Conservation (phyloP, 1,284 basidiomycete genomes). For the Rhodotorula mucilaginosa region DNA sequence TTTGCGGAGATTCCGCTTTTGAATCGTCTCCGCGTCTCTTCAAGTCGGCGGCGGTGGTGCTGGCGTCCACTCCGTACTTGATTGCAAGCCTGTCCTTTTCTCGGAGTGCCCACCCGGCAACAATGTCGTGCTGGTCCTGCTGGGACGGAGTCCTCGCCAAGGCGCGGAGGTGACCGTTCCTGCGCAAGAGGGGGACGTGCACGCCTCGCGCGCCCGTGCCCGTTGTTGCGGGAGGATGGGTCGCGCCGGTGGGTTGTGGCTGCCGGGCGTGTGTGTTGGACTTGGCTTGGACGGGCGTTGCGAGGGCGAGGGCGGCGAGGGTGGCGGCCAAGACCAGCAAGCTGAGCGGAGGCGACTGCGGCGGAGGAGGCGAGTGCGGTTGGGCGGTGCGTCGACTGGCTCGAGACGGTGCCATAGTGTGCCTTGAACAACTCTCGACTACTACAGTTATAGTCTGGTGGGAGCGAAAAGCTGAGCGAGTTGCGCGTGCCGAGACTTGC, state of each 20-base stretch:
- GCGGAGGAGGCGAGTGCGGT: background rate
- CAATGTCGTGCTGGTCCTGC: slow-evolving; percentile 5
- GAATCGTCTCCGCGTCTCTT: background rate
- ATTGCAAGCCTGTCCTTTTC: slow-evolving; percentile 33
- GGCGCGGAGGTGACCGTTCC: slow-evolving; percentile 15
- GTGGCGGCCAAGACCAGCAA: background rate
- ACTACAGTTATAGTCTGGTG: too few relatives aligned
- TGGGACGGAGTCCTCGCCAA: slow-evolving; percentile 3
- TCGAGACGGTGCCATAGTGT: background rate
- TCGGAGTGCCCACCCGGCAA: slow-evolving; percentile 38
- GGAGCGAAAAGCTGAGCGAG: background rate
- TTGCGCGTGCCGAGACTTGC: background rate
- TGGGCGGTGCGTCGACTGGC: background rate
- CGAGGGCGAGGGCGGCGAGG: background rate
- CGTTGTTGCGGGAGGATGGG: background rate
- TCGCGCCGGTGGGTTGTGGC: background rate
- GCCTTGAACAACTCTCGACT: too few relatives aligned
- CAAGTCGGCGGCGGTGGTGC: background rate
- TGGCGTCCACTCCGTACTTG: slow-evolving; percentile 30
- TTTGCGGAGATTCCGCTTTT: background rate
- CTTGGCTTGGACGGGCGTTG: too few relatives aligned
- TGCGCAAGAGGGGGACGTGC: slow-evolving; percentile 22
- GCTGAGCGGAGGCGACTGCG: background rate
- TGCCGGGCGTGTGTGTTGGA: background rate
- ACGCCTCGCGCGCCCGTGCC: background rate